Percentiles rank a stretch among this genome's conserved stretches.
Conservation (phyloP, 169 alveolate genomes). For the Hepatocystis sp. region DNA sequence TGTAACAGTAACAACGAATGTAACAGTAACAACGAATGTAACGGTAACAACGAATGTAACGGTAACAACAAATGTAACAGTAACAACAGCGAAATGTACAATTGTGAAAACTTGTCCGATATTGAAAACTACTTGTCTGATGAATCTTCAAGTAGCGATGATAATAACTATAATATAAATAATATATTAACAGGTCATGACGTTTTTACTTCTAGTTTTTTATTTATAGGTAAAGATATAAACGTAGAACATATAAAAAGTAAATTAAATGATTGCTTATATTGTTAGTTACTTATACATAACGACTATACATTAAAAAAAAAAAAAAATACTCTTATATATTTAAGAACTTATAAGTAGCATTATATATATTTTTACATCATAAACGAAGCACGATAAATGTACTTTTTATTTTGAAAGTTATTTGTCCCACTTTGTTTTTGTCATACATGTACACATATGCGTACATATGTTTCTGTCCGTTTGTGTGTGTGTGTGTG, state of each 20-base stretch:
- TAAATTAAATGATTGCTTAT: conserved; percentile 31
- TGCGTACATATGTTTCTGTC: neutral
- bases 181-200: conserved; percentile 16
- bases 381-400: too few species aligned
- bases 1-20: neutral
- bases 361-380: too few species aligned
- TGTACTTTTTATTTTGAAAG: too few species aligned
- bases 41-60: neutral
- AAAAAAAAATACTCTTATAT: neutral
- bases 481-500: neutral
- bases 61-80: neutral
- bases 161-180: conserved; percentile 28
- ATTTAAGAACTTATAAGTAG: too few species aligned
- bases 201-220: conserved; percentile 25
- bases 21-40: neutral
- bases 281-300: neutral
- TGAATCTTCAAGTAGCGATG: conserved; percentile 32
- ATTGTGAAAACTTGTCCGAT: neutral
- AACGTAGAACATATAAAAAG: conserved; percentile 23
- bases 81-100: neutral
- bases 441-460: neutral
- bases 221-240: conserved; percentile 73
- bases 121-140: conserved; percentile 42
- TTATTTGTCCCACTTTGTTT: too few species aligned
- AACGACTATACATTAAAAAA: neutral